Percentiles rank a stretch among this genome's conserved stretches.
Evolutionary conservation across 192 early-diverging fungal genomes (phyloP).

Genomic region (Pilobolus umbonatus): DNA sequence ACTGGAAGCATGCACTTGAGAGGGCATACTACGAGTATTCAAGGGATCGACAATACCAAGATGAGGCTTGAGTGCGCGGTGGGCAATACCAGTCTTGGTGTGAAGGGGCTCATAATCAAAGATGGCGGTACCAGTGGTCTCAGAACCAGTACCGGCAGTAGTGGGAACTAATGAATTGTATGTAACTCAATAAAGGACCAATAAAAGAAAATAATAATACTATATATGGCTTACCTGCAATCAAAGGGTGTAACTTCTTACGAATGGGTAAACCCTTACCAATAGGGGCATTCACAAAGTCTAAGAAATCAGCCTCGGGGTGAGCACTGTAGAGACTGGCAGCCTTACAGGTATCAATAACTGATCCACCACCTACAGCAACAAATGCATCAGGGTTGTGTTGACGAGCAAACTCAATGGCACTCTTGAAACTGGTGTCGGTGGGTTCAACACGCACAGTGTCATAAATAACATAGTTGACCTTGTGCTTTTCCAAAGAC

Average conservation of each 20-base stretch:
- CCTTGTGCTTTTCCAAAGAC: conserved; percentile 64
- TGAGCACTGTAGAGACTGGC: conserved; percentile 83
- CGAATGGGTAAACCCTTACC: conserved; percentile 76
- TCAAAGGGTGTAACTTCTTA: conserved; percentile 72
- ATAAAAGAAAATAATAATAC: not conserved
- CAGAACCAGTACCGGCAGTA: conserved; percentile 70
- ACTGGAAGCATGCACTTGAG: conserved; percentile 77
- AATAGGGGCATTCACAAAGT: conserved; percentile 92
- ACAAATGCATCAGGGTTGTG: conserved; percentile 80
- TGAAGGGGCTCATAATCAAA: conserved; percentile 81
- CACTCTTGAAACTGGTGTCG: conserved; percentile 74
- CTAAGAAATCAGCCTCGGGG: conserved; percentile 78
- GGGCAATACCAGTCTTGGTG: conserved; percentile 89
- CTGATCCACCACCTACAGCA: conserved; percentile 88
- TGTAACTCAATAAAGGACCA: not conserved
- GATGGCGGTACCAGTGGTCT: conserved; percentile 91
- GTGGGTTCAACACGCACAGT: conserved; percentile 81
- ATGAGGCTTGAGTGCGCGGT: conserved; percentile 75
- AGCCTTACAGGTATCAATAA: conserved; percentile 89
- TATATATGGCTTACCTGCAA: conserved; percentile 51
- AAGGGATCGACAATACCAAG: conserved; percentile 86
- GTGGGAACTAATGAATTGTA: conserved; percentile 28
- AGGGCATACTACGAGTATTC: conserved; percentile 83
- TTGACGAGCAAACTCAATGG: conserved; percentile 71
- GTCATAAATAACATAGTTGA: conserved; percentile 71